Conservation (phyloP, 495 filamentous ascomycete genomes). For the Penicillium lagena region DNA sequence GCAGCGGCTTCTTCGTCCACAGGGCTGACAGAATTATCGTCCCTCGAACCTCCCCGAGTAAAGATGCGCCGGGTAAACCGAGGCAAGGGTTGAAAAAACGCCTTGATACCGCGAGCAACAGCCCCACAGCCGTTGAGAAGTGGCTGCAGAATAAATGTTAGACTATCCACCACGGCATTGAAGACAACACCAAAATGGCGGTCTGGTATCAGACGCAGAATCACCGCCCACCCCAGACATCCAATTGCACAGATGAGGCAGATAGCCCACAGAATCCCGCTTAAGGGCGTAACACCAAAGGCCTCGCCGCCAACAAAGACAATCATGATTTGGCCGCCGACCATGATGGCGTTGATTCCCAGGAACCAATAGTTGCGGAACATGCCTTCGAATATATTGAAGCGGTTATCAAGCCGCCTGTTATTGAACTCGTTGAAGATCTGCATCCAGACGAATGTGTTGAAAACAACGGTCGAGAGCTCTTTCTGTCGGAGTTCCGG, state of each 20-base stretch:
- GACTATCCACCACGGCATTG: slow-evolving; percentile 17
- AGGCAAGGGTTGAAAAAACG: slow-evolving; percentile 14
- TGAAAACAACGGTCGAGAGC: slow-evolving; percentile 76
- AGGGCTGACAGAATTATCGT: neutral
- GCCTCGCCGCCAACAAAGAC: slow-evolving; percentile 68
- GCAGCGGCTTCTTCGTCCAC: slow-evolving; percentile 7
- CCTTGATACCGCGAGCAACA: slow-evolving; percentile 10
- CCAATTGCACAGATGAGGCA: slow-evolving; percentile 65
- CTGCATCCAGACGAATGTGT: slow-evolving; percentile 95
- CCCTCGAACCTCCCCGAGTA: neutral
- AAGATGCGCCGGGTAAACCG: slow-evolving; percentile 16
- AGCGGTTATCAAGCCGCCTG: slow-evolving; percentile 78
- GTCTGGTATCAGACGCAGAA: slow-evolving; percentile 64
- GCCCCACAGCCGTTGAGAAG: slow-evolving; percentile 14
- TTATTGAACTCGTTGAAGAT: slow-evolving; percentile 96
- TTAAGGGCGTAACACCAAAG: slow-evolving; percentile 65
- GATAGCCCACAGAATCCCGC: slow-evolving; percentile 66
- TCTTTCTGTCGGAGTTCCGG: slow-evolving; percentile 28
- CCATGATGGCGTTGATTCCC: slow-evolving; percentile 73
- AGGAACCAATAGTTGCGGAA: slow-evolving; percentile 75
- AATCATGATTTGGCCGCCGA: slow-evolving; percentile 74
- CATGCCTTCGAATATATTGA: slow-evolving; percentile 86
- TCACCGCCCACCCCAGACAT: slow-evolving; percentile 68
- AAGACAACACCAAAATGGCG: slow-evolving; percentile 42
- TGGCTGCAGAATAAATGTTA: slow-evolving; percentile 23